A percentile compares a stretch with the other conserved stretches of the same genome.
Evolutionary conservation across 805 yeast genomes (phyloP).

Genomic region (Ogataea pilisensis): DNA sequence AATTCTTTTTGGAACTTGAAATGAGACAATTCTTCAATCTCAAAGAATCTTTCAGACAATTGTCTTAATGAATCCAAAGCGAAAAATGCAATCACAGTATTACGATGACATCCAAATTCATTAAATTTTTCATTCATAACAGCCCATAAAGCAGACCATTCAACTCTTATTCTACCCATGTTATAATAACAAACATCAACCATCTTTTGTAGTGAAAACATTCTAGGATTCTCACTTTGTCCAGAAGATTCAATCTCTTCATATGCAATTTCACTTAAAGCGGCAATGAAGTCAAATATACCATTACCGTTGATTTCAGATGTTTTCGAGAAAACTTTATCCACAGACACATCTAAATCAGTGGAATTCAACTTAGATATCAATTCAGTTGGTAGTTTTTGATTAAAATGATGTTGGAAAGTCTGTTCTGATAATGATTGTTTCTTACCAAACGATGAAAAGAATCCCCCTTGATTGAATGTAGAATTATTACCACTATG

Average conservation of each 20-base stretch:
- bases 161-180: constrained; percentile 92
- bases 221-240: constrained; percentile 76
- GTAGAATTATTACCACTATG: background rate
- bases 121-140: constrained; percentile 89
- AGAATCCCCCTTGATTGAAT: constrained; percentile 38
- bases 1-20: constrained; percentile 95
- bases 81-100: constrained; percentile 73
- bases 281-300: constrained; percentile 81
- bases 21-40: constrained; percentile 89
- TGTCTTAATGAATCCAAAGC: constrained; percentile 95
- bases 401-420: constrained; percentile 66
- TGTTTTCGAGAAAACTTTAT: constrained; percentile 81
- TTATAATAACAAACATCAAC: constrained; percentile 97
- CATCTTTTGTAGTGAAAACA: constrained; percentile 89
- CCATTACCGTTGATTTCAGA: constrained; percentile 76
- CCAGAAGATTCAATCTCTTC: constrained; percentile 92
- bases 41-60: constrained; percentile 85
- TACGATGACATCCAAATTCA: constrained; percentile 75
- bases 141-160: constrained; percentile 95
- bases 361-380: constrained; percentile 57
- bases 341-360: constrained; percentile 75
- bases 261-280: constrained; percentile 77
- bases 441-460: constrained; percentile 49
- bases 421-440: constrained; percentile 64
- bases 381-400: constrained; percentile 55